Percentiles rank a stretch among this genome's conserved stretches.
Conservation (phyloP, 441 rosid species). For the Lagerstroemia fauriei region DNA sequence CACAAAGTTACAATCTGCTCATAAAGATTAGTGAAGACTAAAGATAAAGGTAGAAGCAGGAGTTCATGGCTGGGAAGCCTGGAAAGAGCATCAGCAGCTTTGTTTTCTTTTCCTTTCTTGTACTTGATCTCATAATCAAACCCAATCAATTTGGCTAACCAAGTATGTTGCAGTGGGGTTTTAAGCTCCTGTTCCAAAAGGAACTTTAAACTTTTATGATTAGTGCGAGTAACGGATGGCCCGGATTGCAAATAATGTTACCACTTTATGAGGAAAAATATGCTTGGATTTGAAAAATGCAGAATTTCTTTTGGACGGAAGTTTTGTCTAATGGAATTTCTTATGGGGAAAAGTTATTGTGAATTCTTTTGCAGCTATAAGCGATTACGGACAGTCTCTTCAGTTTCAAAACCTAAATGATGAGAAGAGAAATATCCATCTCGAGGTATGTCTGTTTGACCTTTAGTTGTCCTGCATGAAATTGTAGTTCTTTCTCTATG, state of each 20-base stretch:
- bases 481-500: slow-evolving; percentile 20
- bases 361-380: slow-evolving; percentile 61
- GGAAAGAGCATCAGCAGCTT: neutral
- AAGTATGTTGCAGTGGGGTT: neutral
- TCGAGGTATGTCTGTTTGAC: slow-evolving; percentile 60
- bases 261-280: neutral
- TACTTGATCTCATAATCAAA: neutral
- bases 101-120: neutral
- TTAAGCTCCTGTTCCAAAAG: neutral
- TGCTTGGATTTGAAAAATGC: slow-evolving; percentile 7
- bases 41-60: too few relatives aligned
- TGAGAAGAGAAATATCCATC: slow-evolving; percentile 87
- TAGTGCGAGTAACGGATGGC: neutral
- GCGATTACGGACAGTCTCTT: slow-evolving; percentile 93
- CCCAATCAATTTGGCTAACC: neutral
- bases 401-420: slow-evolving; percentile 93
- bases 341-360: neutral
- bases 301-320: too few relatives aligned
- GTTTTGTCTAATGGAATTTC: too few relatives aligned
- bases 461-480: neutral
- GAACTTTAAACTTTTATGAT: neutral
- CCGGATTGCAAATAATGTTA: neutral
- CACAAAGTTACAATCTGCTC: too few relatives aligned
- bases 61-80: neutral
- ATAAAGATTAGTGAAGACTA: neutral